Percentiles rank a stretch among this genome's conserved stretches.
Conservation (phyloP, 2,329 filamentous ascomycete genomes). For the Eutypella sp. region DNA sequence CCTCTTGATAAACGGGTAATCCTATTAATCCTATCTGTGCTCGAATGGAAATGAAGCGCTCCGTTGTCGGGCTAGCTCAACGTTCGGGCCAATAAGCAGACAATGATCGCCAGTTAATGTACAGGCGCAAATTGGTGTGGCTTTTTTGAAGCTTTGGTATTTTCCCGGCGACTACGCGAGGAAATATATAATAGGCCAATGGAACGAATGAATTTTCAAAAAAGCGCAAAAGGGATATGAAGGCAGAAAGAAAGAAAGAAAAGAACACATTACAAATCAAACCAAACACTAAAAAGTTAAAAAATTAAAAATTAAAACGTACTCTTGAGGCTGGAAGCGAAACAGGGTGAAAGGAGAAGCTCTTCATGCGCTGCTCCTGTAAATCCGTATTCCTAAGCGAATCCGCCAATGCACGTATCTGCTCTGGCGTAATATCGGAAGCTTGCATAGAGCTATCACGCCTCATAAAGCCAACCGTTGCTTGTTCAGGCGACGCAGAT, state of each 20-base stretch:
- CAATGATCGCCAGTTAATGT: neutral
- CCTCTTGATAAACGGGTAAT: no score
- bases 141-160: neutral
- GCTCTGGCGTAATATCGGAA: conserved; percentile 48
- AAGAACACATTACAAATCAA: neutral
- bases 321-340: conserved; percentile 82
- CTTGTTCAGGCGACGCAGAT: conserved; percentile 18
- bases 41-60: neutral
- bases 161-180: no score
- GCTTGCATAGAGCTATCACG: conserved; percentile 24
- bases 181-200: no score
- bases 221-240: no score
- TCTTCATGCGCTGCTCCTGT: conserved; percentile 77
- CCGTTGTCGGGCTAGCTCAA: neutral
- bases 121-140: neutral
- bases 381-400: conserved; percentile 69
- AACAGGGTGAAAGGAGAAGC: conserved; percentile 85
- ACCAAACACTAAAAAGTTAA: neutral
- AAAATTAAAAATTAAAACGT: conserved; percentile 39
- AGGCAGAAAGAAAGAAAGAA: no score
- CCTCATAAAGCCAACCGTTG: conserved; percentile 1
- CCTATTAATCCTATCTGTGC: no score
- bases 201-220: no score
- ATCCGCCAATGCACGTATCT: conserved; percentile 67
- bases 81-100: neutral